Conservation (phyloP, 495 filamentous ascomycete species). For the Ascobolus immersus region DNA sequence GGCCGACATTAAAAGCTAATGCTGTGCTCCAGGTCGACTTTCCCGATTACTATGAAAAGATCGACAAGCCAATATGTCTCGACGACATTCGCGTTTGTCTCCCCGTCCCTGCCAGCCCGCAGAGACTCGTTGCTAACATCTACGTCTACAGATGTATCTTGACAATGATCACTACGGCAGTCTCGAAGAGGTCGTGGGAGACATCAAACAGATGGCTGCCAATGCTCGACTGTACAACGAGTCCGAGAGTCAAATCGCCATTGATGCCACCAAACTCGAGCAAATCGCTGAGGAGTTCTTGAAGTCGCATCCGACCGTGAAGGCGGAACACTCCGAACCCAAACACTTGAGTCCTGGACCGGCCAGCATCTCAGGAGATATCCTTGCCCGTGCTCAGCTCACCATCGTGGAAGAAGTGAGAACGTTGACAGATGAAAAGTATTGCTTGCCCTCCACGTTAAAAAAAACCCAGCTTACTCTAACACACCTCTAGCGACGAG, state of each 20-base stretch:
- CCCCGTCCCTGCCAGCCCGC: background rate
- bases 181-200: constrained; percentile 11
- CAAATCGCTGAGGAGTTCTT: constrained; percentile 10
- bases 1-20: constrained; percentile 1
- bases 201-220: constrained; percentile 15
- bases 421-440: constrained; percentile 12
- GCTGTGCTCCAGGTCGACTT: constrained; percentile 16
- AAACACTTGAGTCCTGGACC: too few species aligned
- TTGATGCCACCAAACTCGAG: constrained; percentile 11
- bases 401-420: constrained; percentile 14
- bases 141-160: constrained; percentile 9
- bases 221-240: constrained; percentile 16
- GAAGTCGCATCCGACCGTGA: too few species aligned
- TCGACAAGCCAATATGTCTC: constrained; percentile 28
- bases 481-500: constrained; percentile 26
- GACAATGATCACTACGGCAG: constrained; percentile 10
- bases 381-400: constrained; percentile 7
- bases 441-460: too few species aligned
- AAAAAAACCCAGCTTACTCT: background rate
- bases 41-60: constrained; percentile 31
- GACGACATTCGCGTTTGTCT: constrained; percentile 26
- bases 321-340: too few species aligned
- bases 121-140: background rate
- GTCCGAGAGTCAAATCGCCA: constrained; percentile 15
- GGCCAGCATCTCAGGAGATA: too few species aligned